Evolutionary conservation across 352 stramenopile genomes (phyloP).

Genomic region (Pythium aphanidermatum): DNA sequence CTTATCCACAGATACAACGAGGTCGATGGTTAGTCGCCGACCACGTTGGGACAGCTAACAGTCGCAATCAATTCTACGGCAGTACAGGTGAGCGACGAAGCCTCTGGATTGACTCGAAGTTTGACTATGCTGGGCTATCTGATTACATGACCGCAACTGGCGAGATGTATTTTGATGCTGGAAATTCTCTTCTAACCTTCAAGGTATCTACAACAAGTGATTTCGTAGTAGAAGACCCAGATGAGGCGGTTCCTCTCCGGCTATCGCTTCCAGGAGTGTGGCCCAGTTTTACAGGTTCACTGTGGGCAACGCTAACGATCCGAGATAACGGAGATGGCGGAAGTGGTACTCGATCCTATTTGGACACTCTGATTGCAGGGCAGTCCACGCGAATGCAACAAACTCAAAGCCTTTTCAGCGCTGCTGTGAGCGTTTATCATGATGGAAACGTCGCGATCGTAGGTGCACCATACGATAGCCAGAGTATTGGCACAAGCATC

Average conservation of each 20-base stretch:
- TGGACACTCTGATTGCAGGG: conserved; percentile 46
- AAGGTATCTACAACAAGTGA: conserved; percentile 86
- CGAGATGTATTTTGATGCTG: conserved; percentile 57
- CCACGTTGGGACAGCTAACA: conserved; percentile 80
- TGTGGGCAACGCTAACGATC: conserved; percentile 88
- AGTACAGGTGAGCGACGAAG: conserved; percentile 61
- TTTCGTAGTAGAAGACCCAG: conserved; percentile 84
- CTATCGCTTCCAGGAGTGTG: conserved; percentile 91
- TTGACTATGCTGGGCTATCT: conserved; percentile 86
- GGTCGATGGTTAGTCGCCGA: conserved; percentile 51
- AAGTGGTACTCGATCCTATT: conserved; percentile 60
- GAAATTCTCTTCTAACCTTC: conserved; percentile 50
- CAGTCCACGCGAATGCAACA: conserved; percentile 20
- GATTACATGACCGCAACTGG: conserved; percentile 82
- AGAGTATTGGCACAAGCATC: conserved; percentile 4
- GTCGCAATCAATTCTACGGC: conserved; percentile 89
- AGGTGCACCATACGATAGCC: conserved; percentile 46
- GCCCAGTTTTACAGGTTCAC: conserved; percentile 77
- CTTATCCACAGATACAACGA: conserved; percentile 60
- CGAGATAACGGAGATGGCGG: conserved; percentile 89
- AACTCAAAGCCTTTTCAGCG: conserved; percentile 36
- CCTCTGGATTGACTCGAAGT: conserved; percentile 70
- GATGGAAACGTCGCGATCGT: conserved; percentile 63
- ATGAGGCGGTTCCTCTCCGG: conserved; percentile 88
- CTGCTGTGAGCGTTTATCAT: conserved; percentile 53